A percentile compares a stretch with the other conserved stretches of the same genome.
phyloP scores from a whole-genome alignment of 2,329 filamentous ascomycete genomes.

The Microdochium paspali region DNA sequence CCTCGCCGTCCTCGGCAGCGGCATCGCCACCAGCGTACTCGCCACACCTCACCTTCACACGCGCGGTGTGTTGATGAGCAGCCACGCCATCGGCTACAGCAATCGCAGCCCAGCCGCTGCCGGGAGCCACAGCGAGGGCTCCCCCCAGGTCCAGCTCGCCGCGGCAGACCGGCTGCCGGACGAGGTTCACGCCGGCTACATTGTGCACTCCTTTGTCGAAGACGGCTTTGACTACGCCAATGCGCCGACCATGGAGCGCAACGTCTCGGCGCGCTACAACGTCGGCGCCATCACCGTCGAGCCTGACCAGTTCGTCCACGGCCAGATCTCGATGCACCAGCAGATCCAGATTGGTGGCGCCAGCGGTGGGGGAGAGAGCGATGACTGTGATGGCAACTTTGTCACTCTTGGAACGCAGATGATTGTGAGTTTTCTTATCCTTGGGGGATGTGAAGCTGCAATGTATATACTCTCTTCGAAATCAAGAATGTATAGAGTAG shows the following conservation, averaged over 20 bases:
- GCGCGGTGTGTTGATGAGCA: neutral
- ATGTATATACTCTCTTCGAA: neutral
- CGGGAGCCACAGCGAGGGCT: neutral
- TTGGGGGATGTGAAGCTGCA: neutral
- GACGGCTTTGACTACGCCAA: neutral
- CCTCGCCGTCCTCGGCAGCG: neutral
- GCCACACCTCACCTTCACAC: neutral
- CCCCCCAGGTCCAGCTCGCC: neutral
- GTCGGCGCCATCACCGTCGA: neutral
- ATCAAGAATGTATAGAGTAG: too few relatives aligned
- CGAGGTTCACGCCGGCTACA: neutral
- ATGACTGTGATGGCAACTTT: neutral
- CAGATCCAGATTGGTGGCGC: neutral
- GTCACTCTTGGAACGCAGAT: neutral
- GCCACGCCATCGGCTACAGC: neutral
- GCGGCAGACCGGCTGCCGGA: neutral
- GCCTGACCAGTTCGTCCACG: neutral
- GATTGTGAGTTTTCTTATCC: neutral
- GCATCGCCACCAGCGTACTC: neutral
- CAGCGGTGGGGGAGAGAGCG: neutral
- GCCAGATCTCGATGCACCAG: neutral
- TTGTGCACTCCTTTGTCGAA: neutral
- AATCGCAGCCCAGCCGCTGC: neutral
- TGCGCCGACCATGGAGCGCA: neutral
- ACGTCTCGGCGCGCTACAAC: neutral